Evolutionary conservation across 768 basidiomycete species (phyloP).

Genomic region (Leccinum obscurum): DNA sequence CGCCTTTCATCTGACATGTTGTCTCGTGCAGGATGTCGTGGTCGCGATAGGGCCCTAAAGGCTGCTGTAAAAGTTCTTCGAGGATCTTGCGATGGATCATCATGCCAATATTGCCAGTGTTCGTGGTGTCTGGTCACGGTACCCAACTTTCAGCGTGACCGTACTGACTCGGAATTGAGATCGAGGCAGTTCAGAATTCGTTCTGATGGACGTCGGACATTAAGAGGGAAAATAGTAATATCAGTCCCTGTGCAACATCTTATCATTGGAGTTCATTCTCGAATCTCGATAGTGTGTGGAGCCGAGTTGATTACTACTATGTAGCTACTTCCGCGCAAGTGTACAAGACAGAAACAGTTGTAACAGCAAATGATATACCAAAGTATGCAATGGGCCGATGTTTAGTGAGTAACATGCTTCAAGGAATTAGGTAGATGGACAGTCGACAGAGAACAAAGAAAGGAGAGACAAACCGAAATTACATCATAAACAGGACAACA

Average conservation of each 20-base stretch:
- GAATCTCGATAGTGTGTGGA: neutral
- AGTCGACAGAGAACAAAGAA: conserved; percentile 12
- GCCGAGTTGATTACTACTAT: conserved; percentile 11
- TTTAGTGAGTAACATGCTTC: conserved; percentile 26
- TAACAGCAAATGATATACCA: conserved; percentile 34
- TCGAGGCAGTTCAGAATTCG: neutral
- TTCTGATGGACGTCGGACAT: neutral
- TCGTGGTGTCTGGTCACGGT: neutral
- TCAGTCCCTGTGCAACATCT: neutral
- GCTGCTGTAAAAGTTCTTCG: conserved; percentile 25
- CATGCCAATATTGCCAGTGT: conserved; percentile 7
- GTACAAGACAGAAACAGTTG: conserved; percentile 30
- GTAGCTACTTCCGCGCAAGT: conserved; percentile 25
- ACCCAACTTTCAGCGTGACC: too few species aligned
- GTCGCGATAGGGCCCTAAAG: conserved; percentile 34
- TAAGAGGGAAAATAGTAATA: neutral
- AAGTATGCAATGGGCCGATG: conserved; percentile 27
- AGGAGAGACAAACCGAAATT: conserved; percentile 24
- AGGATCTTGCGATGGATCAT: conserved; percentile 22
- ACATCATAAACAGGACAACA: conserved; percentile 31
- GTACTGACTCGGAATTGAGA: too few species aligned
- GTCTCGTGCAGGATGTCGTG: conserved; percentile 22
- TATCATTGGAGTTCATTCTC: neutral
- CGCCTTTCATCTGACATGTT: conserved; percentile 17
- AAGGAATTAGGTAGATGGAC: conserved; percentile 28